Percentiles rank a stretch among this genome's conserved stretches.
Evolutionary conservation across 768 basidiomycete genomes (phyloP).

Genomic region (Russula brevipes): DNA sequence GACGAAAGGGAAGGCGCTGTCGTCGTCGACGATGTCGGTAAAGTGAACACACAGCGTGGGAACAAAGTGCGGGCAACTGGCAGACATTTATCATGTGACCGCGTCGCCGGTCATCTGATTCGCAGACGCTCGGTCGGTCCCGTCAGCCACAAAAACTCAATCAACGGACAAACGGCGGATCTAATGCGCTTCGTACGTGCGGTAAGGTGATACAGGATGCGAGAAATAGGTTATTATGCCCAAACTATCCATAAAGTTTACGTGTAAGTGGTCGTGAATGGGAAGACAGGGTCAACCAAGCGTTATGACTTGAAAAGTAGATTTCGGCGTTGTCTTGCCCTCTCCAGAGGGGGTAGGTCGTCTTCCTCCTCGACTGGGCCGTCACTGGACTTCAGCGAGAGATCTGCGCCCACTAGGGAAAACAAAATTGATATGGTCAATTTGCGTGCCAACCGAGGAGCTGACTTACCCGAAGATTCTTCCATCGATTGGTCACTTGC

Average conservation of each 20-base stretch:
- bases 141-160: neutral
- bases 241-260: slow-evolving; percentile 2
- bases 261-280: slow-evolving; percentile 7
- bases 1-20: neutral
- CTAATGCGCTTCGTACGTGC: neutral
- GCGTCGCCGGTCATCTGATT: slow-evolving; percentile 20
- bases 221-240: slow-evolving; percentile 6
- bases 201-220: slow-evolving; percentile 10
- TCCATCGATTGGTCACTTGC: slow-evolving; percentile 25
- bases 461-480: slow-evolving; percentile 10
- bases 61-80: slow-evolving; percentile 1
- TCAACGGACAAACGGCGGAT: neutral
- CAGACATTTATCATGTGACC: slow-evolving; percentile 25
- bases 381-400: slow-evolving; percentile 15
- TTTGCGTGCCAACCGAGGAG: neutral
- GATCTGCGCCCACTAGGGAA: slow-evolving; percentile 12
- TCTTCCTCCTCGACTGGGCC: slow-evolving; percentile 42
- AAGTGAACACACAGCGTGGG: slow-evolving; percentile 23
- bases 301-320: slow-evolving; percentile 28
- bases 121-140: no score
- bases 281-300: neutral
- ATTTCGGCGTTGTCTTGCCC: slow-evolving; percentile 50
- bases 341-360: slow-evolving; percentile 62
- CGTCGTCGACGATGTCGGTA: slow-evolving; percentile 11
- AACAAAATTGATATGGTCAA: neutral